These are phyloP conservation scores for Olyra latifolia DNA, from an alignment of 176 grass and related monocot genomes.

Conservation along the genomic window DNA sequence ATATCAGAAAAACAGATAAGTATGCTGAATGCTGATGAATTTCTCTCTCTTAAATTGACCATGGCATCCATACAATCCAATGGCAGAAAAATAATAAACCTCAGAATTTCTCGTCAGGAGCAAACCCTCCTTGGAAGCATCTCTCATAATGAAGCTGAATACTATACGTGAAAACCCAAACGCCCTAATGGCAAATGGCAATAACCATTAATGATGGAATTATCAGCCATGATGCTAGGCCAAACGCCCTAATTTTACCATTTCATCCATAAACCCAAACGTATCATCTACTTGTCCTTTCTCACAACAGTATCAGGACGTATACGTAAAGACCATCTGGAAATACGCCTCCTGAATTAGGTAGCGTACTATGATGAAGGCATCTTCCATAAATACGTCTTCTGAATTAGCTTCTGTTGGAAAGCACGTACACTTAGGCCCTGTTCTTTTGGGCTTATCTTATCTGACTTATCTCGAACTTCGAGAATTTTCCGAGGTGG, in stretches of 20 bases:
- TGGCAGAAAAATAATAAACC: not conserved
- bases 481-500: no score
- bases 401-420: no score
- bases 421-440: no score
- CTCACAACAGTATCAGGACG: conserved; percentile 76
- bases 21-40: conserved; percentile 14
- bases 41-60: not conserved
- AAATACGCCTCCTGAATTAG: no score
- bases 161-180: conserved; percentile 76
- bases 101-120: conserved; percentile 89
- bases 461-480: no score
- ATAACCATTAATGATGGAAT: conserved; percentile 86
- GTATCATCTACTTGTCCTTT: conserved; percentile 64
- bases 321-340: no score
- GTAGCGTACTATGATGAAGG: no score
- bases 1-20: no score
- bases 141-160: conserved; percentile 84
- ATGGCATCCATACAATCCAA: not conserved
- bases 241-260: conserved; percentile 60
- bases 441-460: no score
- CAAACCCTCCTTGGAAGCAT: conserved; percentile 88
- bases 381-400: no score
- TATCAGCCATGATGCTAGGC: conserved; percentile 79
- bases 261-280: conserved; percentile 71
- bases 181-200: no score